phyloP scores from a whole-genome alignment of 139 green algal genomes.

The Volvox reticuliferus region DNA sequence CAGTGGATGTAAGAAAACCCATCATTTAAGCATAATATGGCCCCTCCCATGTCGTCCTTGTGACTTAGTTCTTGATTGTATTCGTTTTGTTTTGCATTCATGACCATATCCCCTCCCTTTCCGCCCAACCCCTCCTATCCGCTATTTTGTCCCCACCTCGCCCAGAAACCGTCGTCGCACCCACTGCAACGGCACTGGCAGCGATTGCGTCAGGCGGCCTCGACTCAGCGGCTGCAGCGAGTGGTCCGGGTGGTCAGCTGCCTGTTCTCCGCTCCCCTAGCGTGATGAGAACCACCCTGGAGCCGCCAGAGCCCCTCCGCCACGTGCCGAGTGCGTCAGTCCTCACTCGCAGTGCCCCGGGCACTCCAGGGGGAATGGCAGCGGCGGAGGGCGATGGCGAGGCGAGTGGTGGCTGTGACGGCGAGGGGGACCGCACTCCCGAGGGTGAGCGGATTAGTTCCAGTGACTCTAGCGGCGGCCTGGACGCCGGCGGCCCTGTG shows the following conservation, averaged over 20 bases:
- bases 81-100: too few species aligned
- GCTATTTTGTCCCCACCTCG: too few species aligned
- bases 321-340: not conserved
- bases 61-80: too few species aligned
- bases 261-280: not conserved
- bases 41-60: too few species aligned
- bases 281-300: too few species aligned
- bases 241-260: not conserved
- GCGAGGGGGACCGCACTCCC: slow-evolving; percentile 52
- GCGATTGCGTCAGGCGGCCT: not conserved
- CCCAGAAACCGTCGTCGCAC: slow-evolving; percentile 10
- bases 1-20: too few species aligned
- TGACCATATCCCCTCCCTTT: too few species aligned
- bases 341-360: not conserved
- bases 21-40: too few species aligned
- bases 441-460: slow-evolving; percentile 52
- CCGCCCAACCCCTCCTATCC: too few species aligned
- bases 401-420: not conserved
- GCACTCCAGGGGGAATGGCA: not conserved
- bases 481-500: slow-evolving; percentile 54
- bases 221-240: not conserved
- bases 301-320: not conserved
- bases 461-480: slow-evolving; percentile 42
- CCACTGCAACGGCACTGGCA: not conserved
- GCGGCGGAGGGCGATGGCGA: not conserved